Base-by-base conservation (phyloP, 2,329 filamentous ascomycete species). In the Aspergillus unguis region DNA sequence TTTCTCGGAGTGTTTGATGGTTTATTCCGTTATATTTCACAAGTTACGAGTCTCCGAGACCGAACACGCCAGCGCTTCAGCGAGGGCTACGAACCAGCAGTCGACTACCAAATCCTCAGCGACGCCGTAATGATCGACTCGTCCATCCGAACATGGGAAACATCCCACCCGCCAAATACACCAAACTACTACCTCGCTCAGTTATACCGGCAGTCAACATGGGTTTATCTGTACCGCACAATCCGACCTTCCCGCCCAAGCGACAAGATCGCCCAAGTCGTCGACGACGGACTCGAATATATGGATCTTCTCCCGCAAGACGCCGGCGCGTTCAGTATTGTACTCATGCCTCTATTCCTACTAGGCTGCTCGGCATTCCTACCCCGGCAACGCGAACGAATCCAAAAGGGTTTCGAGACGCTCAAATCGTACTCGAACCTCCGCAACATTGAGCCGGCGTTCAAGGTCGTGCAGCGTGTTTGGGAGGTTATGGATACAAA, bases 1-100 rank as follows among this genome's bases (percentile, higher is more conserved):
- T 77, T 95, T 4, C 77, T 95, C 5, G 91, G 91, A 25, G 86
- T 95, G 27, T 84, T 87, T 37, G 90, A 96, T 63, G 89, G 89
- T 1, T 76, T 96, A 2, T 91, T 95, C 65, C 80, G 82, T 32
- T 85, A 88, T 65, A 85, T 96, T 29, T 86, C 86, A 6, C 84
- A 88, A 63, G 92, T 95, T 55, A 90, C 88, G 1, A 81, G 82
- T 9, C 81, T 96, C 35, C 82, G 90, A 38, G 87, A 92, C 68
- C 79, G 79, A 2, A 87, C 95, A 56, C 83, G 91, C 5, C 75
- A 77, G 31, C 85, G 89, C 47, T 85, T 90, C 60, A 73, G 78
- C 49, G 66, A 80, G 49, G 75, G 82, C 3, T 72, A 82, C 2
- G 85, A 89, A 47, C 88, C 87, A 0, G 78, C 82, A 0, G 85